Evolutionary conservation across 768 basidiomycete genomes (phyloP), one percentile per base, ranked within the genome.

Genomic region (Leccinum rimulosum): DNA sequence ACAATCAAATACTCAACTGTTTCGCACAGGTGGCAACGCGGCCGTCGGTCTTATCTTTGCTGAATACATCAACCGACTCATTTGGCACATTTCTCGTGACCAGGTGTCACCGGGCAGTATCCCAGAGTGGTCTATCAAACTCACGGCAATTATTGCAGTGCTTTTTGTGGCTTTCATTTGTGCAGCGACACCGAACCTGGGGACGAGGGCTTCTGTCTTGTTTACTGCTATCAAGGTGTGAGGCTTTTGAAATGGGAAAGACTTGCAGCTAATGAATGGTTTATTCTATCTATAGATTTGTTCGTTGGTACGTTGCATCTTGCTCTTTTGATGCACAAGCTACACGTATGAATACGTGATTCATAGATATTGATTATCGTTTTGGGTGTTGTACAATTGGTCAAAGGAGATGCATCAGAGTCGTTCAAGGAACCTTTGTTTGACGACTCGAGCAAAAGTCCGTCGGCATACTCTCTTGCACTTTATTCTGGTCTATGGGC

Each of bases 401-500:
- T 76, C 4, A 78, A 90, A 62, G 91, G 92, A 17, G 82, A 81
- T 59, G 83, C 84, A 15, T 87, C 92, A 0, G 77, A 80, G 15
- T 88, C 90, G 4, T 79, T 96, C 50, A 80, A 75, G 47, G 79
- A 80, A 50, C 79, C 87, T n/a, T 70, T 89, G 30, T 97, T 96
- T 65, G 74, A 79, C 12, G 86, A 82, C 8, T 88, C 92, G 17
- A 90, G 87, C 57, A 81, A 74, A 17, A 91, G 91, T 61, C 90
- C 93, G 1, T 90, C 92, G 1, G 79, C 85, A 3, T 98, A 93
- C 75, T 92, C 95, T 6, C 78, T 98, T n/a, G 96, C 95, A 0
- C 77, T 98, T 6, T 99, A 97, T 73, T 96, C 94, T 11, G 93
- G 94, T 3, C 76, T 98, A 4, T 98, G 91, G 93, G 95, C 95